phyloP scores from a whole-genome alignment of 257 asterid genomes.

The Ocimum tenuiflorum region DNA sequence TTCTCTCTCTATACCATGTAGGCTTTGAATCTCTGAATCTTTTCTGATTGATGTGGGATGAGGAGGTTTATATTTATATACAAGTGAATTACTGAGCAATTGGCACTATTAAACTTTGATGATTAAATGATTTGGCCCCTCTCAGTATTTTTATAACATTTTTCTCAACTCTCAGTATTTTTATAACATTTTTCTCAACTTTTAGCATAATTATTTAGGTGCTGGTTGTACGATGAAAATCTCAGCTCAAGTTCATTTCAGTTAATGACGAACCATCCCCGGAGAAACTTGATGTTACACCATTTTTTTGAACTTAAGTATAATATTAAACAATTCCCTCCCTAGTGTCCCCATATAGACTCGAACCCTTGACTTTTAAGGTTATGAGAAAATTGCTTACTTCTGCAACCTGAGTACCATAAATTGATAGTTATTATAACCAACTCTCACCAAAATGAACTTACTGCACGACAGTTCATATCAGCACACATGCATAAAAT shows the following conservation, averaged over 20 bases:
- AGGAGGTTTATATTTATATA: conserved; percentile 38
- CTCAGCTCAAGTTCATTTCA: not conserved
- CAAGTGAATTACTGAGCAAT: too few species aligned
- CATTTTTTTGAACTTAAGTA: too few species aligned
- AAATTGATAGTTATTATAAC: too few species aligned
- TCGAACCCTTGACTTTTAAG: too few species aligned
- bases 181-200: not conserved
- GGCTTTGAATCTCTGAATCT: not conserved
- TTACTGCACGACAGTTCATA: too few species aligned
- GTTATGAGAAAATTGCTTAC: too few species aligned
- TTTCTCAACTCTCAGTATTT: not conserved
- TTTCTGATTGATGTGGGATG: not conserved
- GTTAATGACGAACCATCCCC: not conserved
- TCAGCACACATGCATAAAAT: too few species aligned
- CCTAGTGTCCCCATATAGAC: too few species aligned
- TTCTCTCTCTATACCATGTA: not conserved
- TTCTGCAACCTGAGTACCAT: too few species aligned
- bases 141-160: not conserved
- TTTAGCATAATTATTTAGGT: not conserved
- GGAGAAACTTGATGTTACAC: too few species aligned
- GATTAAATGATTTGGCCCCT: not conserved
- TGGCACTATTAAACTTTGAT: not conserved
- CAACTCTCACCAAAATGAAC: too few species aligned
- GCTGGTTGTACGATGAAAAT: not conserved
- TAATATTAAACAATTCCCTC: too few species aligned